These are phyloP conservation scores for Silene latifolia DNA, from an alignment of 148 eudicot genomes.

Conservation along the genomic window DNA sequence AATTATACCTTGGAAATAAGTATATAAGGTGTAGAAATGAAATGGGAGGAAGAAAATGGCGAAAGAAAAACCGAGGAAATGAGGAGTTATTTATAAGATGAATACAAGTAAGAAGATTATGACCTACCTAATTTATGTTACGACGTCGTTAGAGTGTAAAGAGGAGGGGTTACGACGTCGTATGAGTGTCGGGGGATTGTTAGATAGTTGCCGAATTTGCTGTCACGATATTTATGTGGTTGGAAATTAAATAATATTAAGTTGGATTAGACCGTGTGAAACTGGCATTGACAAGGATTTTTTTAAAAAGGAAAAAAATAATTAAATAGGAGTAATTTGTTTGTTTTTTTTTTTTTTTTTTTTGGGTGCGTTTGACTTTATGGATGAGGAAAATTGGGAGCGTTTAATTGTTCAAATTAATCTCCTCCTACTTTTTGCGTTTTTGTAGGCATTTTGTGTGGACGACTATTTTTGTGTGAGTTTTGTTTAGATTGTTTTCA, in stretches of 20 bases:
- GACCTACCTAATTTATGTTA: conserved; percentile 8
- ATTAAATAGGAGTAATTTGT: too few species aligned
- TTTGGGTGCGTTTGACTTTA: background rate
- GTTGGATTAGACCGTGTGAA: background rate
- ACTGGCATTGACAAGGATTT: conserved; percentile 13
- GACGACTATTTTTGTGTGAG: background rate
- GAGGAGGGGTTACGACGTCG: conserved; percentile 8
- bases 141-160: conserved; percentile 8
- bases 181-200: conserved; percentile 18
- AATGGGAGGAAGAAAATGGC: conserved; percentile 19
- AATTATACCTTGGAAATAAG: conserved; percentile 17
- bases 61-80: conserved; percentile 16
- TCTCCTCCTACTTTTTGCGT: background rate
- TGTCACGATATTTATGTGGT: conserved; percentile 28
- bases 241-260: conserved; percentile 2
- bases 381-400: background rate
- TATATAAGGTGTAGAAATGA: background rate
- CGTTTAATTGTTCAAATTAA: conserved; percentile 7
- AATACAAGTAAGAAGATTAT: background rate
- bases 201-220: conserved; percentile 20
- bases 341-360: too few species aligned
- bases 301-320: background rate
- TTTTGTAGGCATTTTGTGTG: background rate
- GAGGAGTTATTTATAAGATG: conserved; percentile 20
- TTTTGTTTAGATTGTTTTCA: too few species aligned